Conservation (phyloP, 2,329 filamentous ascomycete species). For the Botrytis hyacinthi region DNA sequence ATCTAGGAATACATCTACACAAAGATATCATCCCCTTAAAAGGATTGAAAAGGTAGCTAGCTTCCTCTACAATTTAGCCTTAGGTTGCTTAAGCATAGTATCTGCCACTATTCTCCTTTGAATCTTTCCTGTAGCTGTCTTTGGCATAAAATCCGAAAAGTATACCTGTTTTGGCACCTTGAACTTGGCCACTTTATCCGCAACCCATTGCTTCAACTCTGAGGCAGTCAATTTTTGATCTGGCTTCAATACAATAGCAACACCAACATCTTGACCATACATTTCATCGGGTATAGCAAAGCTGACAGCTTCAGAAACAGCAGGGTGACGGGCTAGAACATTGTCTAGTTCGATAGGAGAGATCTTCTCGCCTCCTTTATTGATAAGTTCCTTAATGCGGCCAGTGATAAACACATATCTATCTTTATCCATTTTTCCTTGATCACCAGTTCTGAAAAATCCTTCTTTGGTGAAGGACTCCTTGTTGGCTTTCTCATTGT, state of each 20-base stretch:
- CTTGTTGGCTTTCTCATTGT: conserved; percentile 75
- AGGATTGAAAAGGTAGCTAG: neutral
- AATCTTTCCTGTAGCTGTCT: conserved; percentile 90
- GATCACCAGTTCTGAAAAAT: conserved; percentile 86
- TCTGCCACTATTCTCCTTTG: conserved; percentile 84
- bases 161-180: conserved; percentile 85
- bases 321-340: conserved; percentile 68
- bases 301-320: conserved; percentile 74
- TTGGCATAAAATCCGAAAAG: conserved; percentile 81
- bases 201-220: conserved; percentile 67
- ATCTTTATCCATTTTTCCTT: conserved; percentile 76
- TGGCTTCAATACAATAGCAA: conserved; percentile 71
- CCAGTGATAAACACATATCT: conserved; percentile 85
- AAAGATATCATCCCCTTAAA: too few species aligned
- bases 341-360: conserved; percentile 87
- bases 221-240: conserved; percentile 55
- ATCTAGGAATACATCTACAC: neutral
- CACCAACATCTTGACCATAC: conserved; percentile 78
- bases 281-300: conserved; percentile 81
- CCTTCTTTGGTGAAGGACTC: conserved; percentile 70
- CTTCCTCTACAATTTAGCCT: conserved; percentile 50
- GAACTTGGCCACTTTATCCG: conserved; percentile 72
- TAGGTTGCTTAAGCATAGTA: conserved; percentile 72
- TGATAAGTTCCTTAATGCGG: conserved; percentile 91
- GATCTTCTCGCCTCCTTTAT: conserved; percentile 88